Base-by-base conservation (phyloP, 2,329 filamentous ascomycete species). In the Ustulina deusta region DNA sequence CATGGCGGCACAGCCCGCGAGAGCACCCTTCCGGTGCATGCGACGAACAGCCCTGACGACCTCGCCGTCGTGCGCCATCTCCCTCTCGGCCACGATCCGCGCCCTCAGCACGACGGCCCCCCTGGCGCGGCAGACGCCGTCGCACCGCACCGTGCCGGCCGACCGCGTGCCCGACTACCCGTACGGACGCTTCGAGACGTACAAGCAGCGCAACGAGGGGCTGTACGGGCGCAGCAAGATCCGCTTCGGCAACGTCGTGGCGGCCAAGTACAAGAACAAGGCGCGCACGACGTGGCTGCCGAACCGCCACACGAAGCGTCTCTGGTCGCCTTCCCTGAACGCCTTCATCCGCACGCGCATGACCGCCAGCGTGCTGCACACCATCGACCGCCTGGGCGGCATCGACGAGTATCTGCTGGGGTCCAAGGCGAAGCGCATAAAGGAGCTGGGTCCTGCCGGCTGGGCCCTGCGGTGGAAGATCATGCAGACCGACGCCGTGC, bases 341-440 rank as follows among this genome's bases (percentile, higher is more conserved):
- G 85, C 85, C 70, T 86, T 84, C 74, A 83, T 96, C 62, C 89
- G 89, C 78, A 85, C 92, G 44, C 86, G 90, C 69, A 83, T 95
- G 65, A 93, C 90, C 6, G 85, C 91, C 46, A 86, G 88, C 64
- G 91, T 93, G 29, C 84, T 91, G 74, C 85, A 88, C 77, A 90
- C 89, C 40, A 92, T 98, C 77, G 90, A 93, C 78, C 95, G 94
- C 78, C 89, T 91, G 69, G 95, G 95, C 67, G 94, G 96, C 7
- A 85, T 99, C 71, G 96, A 99, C 80, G 90, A 94, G 76, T 99
- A 99, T 82, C 84, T 99, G 52, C 84, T 97, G 48, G 94, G 93
- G 73, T 87, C 89, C 78, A 96, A 93, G 81, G 84, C 91, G 17
- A 86, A 85, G 46, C 87, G 96, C 71, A 86, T 98, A 77, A 92